Evolutionary conservation across 768 basidiomycete species (phyloP).

Genomic region (Russula olivacea): DNA sequence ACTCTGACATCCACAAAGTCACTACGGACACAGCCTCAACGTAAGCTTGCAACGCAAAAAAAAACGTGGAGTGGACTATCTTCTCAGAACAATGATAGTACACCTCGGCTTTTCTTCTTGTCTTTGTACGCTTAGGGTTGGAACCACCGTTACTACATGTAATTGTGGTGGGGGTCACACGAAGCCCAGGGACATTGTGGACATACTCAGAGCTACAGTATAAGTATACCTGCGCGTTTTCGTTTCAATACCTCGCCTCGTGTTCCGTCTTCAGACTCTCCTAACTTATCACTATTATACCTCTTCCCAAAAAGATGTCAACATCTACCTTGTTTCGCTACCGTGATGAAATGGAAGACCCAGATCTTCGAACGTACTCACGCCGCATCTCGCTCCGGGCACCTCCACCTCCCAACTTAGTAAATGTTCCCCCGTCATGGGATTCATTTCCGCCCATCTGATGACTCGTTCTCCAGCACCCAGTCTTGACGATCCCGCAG

Average conservation of each 20-base stretch:
- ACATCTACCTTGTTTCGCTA: background rate
- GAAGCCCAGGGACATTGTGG: background rate
- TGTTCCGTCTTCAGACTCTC: background rate
- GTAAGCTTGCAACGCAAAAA: no score
- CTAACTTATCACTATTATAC: background rate
- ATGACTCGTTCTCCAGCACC: background rate
- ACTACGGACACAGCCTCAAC: background rate
- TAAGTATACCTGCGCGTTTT: slow-evolving; percentile 6
- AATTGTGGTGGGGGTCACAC: background rate
- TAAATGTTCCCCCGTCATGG: background rate
- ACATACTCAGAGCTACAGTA: background rate
- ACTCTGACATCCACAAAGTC: background rate
- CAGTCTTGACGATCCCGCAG: slow-evolving; percentile 8
- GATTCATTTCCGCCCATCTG: background rate
- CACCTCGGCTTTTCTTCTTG: background rate
- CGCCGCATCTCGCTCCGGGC: slow-evolving; percentile 17
- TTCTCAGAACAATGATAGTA: background rate
- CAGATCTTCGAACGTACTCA: background rate
- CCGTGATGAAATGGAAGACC: background rate
- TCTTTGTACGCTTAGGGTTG: background rate
- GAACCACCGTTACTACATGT: no score
- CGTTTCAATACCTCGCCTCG: background rate
- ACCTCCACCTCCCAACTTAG: slow-evolving; percentile 14
- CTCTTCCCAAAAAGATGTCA: background rate
- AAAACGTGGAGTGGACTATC: background rate